These are phyloP conservation scores for Ogataea populi-albae DNA, from an alignment of 805 yeast genomes.

Conservation along the genomic window DNA sequence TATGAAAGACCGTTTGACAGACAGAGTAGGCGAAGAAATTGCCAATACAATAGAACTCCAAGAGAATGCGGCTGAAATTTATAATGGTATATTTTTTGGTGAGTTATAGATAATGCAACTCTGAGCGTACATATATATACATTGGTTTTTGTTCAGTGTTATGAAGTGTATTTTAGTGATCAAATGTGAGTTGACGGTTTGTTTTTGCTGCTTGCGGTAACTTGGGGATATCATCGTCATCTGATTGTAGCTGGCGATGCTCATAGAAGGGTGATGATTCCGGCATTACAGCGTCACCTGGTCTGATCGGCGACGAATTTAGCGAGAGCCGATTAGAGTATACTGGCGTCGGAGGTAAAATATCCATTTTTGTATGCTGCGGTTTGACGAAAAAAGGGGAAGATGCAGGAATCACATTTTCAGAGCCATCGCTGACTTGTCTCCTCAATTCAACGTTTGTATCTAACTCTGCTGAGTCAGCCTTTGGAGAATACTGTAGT, in stretches of 20 bases:
- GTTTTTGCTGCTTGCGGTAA: conserved; percentile 6
- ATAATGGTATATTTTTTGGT: conserved; percentile 72
- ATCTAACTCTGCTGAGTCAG: neutral
- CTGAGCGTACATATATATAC: no score
- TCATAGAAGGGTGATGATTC: conserved; percentile 38
- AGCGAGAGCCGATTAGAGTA: conserved; percentile 1
- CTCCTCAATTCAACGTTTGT: no score
- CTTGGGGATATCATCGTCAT: conserved; percentile 3
- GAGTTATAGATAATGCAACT: conserved; percentile 36
- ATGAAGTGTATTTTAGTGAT: conserved; percentile 6
- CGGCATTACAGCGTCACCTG: conserved; percentile 35
- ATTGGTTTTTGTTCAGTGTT: no score
- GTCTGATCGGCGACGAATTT: conserved; percentile 28
- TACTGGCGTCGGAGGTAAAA: conserved; percentile 3
- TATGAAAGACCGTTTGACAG: conserved; percentile 40
- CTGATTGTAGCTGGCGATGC: conserved; percentile 2
- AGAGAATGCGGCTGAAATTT: conserved; percentile 48
- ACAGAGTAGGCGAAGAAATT: conserved; percentile 60
- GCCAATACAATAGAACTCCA: conserved; percentile 48
- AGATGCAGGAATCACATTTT: conserved; percentile 1
- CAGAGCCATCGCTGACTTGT: neutral
- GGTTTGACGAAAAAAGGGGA: conserved; percentile 8
- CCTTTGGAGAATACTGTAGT: neutral
- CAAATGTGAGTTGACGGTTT: conserved; percentile 23
- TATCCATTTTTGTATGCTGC: conserved; percentile 6